Conservation (phyloP, 1,284 basidiomycete genomes). For the Rhodotorula mucilaginosa region DNA sequence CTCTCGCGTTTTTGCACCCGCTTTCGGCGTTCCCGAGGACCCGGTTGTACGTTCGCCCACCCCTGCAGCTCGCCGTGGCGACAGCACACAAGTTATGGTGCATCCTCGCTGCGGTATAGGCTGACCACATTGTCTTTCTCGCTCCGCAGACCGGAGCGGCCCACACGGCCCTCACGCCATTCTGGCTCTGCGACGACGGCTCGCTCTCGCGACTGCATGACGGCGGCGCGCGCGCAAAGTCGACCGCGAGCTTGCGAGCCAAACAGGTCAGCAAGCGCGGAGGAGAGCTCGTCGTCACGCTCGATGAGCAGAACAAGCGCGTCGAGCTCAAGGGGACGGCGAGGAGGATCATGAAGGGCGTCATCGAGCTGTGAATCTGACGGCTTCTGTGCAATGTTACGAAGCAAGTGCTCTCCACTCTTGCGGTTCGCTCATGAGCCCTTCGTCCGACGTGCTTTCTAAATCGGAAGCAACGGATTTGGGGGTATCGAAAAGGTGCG, state of each 20-base stretch:
- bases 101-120: too few species aligned
- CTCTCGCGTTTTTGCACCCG: constrained; percentile 59
- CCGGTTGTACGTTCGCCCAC: constrained; percentile 48
- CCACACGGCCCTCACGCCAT: constrained; percentile 57
- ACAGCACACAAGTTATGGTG: too few species aligned
- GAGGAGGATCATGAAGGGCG: constrained; percentile 30
- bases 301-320: constrained; percentile 47
- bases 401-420: too few species aligned
- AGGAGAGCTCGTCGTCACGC: constrained; percentile 55
- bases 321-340: constrained; percentile 18
- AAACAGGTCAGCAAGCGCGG: constrained; percentile 58
- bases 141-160: constrained; percentile 55
- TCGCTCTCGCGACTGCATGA: not conserved
- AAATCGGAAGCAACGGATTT: too few species aligned
- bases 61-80: too few species aligned
- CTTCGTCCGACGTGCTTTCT: too few species aligned
- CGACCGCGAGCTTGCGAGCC: constrained; percentile 45
- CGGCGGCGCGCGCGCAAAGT: not conserved
- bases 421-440: too few species aligned
- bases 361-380: constrained; percentile 23
- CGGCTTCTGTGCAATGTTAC: too few species aligned
- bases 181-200: constrained; percentile 52
- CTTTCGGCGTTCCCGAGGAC: constrained; percentile 55
- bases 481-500: too few species aligned
- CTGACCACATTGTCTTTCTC: too few species aligned